Conservation (phyloP, 192 early-diverging fungal species). For the Coemansia sp. region DNA sequence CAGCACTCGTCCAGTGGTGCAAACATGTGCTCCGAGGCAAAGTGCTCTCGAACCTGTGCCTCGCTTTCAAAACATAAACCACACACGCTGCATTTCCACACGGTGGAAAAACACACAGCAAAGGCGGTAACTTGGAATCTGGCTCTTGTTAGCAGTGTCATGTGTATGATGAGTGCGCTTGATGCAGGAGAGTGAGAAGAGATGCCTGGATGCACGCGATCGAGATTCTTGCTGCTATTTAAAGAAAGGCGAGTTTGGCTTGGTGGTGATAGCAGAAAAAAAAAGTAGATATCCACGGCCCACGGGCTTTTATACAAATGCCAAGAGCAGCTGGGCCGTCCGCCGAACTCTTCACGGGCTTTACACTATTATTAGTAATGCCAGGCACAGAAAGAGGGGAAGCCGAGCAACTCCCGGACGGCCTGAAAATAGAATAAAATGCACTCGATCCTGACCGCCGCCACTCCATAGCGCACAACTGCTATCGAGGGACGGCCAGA, state of each 20-base stretch:
- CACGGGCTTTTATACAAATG: constrained; percentile 20
- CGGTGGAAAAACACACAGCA: constrained; percentile 15
- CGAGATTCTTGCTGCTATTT: constrained; percentile 6
- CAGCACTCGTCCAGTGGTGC: constrained; percentile 50
- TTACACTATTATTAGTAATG: constrained; percentile 27
- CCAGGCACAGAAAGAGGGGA: background rate
- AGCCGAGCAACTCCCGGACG: constrained; percentile 3
- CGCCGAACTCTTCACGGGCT: constrained; percentile 6
- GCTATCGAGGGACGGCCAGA: background rate
- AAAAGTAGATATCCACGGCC: background rate
- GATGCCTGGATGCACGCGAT: constrained; percentile 18
- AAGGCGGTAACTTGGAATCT: constrained; percentile 5
- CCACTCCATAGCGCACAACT: constrained; percentile 14
- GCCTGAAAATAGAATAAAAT: constrained; percentile 24
- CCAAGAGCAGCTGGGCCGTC: constrained; percentile 18
- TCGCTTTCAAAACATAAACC: constrained; percentile 44
- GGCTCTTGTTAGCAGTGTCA: constrained; percentile 12
- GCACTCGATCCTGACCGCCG: constrained; percentile 11
- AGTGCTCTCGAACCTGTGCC: constrained; percentile 42
- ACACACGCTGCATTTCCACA: constrained; percentile 54
- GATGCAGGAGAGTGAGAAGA: constrained; percentile 1
- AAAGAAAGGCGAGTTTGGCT: background rate
- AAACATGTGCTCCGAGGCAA: constrained; percentile 52
- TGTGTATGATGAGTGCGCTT: constrained; percentile 6
- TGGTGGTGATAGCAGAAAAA: background rate